Evolutionary conservation across 2,329 filamentous ascomycete genomes (phyloP), one percentile per base, ranked within the genome.

Genomic region (Ceratocystis papillata): DNA sequence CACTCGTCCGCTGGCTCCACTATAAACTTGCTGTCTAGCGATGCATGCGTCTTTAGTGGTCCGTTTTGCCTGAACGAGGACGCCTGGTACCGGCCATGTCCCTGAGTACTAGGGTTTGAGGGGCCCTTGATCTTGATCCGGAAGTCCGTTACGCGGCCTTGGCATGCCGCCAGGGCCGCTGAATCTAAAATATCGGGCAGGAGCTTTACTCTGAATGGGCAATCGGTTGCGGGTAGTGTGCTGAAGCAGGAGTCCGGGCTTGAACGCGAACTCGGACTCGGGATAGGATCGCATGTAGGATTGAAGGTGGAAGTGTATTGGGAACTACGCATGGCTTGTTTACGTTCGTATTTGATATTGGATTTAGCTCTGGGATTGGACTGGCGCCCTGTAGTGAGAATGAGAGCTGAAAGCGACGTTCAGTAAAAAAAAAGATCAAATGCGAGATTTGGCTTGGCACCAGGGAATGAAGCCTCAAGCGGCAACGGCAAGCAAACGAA

Each of bases 1-100:
- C 67, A 68, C 25, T 50, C 22, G 1, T 65, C 63, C 4, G 59
- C 60, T 30, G 67, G 67, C 60, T 65, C 67, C 3, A 68, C 55
- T 8, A 62, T n/a, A 41, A 68, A 68, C 25, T 41, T 48, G 30
- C 63, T 41, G 22, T 68, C 63, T 5, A 68, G 30, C 6, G 63
- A 62, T 20, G 63, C 48, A 65, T 68, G 59, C 7, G 64, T 65
- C 30, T 46, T 22, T 6, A 65, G 37, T 12, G 48, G 1, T 12
- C 59, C 63, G 7, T 28, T 62, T 15, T 41, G 25, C 41, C 44
- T 48, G 10, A 68, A 62, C n/a, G 48, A 20, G 30, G 55, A 68
- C 12, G 64, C 22, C 59, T 63, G 61, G 48, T 59, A 68, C 17
- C 63, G 67, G 15, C 46, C 25, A 28, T 8, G 12, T n/a, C 10